These are phyloP conservation scores for Fusarium sp. DNA, from an alignment of 2,329 filamentous ascomycete genomes.

Conservation along the genomic window DNA sequence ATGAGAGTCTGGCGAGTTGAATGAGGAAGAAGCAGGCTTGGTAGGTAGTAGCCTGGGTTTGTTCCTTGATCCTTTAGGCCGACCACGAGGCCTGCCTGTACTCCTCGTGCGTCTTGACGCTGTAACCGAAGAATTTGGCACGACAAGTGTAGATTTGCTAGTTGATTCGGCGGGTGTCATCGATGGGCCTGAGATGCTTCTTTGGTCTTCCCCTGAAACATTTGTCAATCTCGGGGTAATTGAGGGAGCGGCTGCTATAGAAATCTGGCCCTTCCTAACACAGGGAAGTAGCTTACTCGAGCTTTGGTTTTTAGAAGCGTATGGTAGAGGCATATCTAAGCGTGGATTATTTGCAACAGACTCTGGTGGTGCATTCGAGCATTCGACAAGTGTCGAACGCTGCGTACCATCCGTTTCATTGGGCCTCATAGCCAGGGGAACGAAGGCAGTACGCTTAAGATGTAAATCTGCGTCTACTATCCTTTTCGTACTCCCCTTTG, in stretches of 20 bases:
- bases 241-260: background rate
- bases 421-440: background rate
- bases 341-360: background rate
- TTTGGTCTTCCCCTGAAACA: background rate
- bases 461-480: slow-evolving; percentile 31
- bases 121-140: background rate
- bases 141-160: background rate
- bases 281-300: background rate
- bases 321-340: background rate
- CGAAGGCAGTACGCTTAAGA: slow-evolving; percentile 47
- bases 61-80: slow-evolving; percentile 60
- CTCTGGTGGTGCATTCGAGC: background rate
- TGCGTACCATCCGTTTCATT: slow-evolving; percentile 2
- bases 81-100: slow-evolving; percentile 48
- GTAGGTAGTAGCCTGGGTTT: slow-evolving; percentile 48
- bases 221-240: background rate
- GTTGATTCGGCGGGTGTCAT: background rate
- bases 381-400: background rate
- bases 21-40: background rate
- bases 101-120: slow-evolving; percentile 32
- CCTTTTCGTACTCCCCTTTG: slow-evolving; percentile 61
- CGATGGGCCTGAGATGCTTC: background rate
- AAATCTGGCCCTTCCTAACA: background rate
- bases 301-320: background rate
- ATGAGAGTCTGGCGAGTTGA: background rate